Evolutionary conservation across 345 rosid species (phyloP).

Genomic region (Linum lewisii): DNA sequence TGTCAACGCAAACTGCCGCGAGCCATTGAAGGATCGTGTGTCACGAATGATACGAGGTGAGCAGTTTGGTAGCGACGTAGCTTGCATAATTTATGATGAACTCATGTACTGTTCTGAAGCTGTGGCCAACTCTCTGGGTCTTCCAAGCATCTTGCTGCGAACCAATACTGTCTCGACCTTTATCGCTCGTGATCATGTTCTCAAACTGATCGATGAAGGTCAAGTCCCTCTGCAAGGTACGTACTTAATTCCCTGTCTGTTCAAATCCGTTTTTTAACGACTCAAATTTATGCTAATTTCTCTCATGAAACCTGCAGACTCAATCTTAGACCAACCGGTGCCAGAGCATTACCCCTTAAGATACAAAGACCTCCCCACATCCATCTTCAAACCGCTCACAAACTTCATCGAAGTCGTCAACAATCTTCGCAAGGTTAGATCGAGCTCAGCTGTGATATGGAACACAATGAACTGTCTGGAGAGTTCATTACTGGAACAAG

Average conservation of each 20-base stretch:
- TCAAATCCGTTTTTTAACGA: not conserved
- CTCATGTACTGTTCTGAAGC: slow-evolving; percentile 34
- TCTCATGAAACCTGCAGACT: not conserved
- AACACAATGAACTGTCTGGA: slow-evolving; percentile 29
- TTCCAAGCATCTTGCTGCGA: slow-evolving; percentile 24
- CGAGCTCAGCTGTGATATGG: slow-evolving; percentile 16
- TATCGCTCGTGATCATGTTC: slow-evolving; percentile 12
- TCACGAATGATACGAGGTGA: slow-evolving; percentile 15
- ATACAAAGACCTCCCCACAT: slow-evolving; percentile 1
- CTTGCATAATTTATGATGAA: slow-evolving; percentile 46
- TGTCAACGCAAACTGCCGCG: slow-evolving; percentile 35
- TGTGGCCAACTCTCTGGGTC: slow-evolving; percentile 19
- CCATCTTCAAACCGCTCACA: not conserved
- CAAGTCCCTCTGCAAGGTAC: slow-evolving; percentile 22
- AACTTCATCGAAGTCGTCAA: not conserved
- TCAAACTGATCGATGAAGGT: slow-evolving; percentile 11
- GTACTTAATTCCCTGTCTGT: not conserved
- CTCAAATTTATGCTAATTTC: not conserved
- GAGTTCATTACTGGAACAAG: slow-evolving; percentile 10
- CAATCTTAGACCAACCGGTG: not conserved
- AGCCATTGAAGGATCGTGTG: slow-evolving; percentile 27
- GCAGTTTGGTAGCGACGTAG: slow-evolving; percentile 14
- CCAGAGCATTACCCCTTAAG: slow-evolving; percentile 1
- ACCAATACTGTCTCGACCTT: slow-evolving; percentile 15
- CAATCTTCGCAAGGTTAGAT: not conserved